Base-by-base conservation (phyloP, 192 early-diverging fungal species). In the Chytriomyces sp. region DNA sequence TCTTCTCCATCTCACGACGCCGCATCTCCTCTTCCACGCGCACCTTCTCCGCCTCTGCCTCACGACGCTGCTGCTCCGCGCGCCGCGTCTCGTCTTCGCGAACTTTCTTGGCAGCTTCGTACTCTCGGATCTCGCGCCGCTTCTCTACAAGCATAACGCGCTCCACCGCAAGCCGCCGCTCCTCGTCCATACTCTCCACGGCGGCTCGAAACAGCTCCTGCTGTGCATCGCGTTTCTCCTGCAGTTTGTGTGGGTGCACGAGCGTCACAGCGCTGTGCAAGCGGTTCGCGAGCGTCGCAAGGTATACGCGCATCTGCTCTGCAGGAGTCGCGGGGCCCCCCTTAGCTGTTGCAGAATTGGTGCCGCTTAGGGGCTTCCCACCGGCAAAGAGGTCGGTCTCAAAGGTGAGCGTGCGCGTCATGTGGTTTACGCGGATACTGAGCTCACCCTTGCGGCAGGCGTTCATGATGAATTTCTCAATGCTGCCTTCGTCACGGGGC, bases 381-480 rank as follows among this genome's bases (percentile, higher is more conserved):
- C 12, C 64, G 1, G 55, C 80, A 61, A 97, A 98, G 36, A 94
- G 78, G 66, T 98, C 93, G 19, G 91, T 93, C 75, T 96, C 95
- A 71, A 99, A 99, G 36, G 91, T 91, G 63, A 98, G 86, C 49
- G 90, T 91, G 62, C 90, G 92, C 17, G 93, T 87, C 64, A 89
- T 86, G 83, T 98, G 94, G 84, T 99, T 93, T 64, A 99, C 86
- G 58, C 96, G 91, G 72, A 99, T 96, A 59, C 88, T 88, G 73
- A 99, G 86, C 78, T 99, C 98, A 33, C 95, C 95, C 78, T 93
- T 94, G 55, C 95, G 91, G 77, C 92, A 94, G 38, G 96, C 98
- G 81, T 95, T 91, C 94, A 98, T 96, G 69, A 99, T 93, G 79
- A 99, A 96, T 77, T 95, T 94, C 85, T 99, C 98, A 71, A 99